Conservation (phyloP, 495 filamentous ascomycete species). For the Podospora fimiseda region DNA sequence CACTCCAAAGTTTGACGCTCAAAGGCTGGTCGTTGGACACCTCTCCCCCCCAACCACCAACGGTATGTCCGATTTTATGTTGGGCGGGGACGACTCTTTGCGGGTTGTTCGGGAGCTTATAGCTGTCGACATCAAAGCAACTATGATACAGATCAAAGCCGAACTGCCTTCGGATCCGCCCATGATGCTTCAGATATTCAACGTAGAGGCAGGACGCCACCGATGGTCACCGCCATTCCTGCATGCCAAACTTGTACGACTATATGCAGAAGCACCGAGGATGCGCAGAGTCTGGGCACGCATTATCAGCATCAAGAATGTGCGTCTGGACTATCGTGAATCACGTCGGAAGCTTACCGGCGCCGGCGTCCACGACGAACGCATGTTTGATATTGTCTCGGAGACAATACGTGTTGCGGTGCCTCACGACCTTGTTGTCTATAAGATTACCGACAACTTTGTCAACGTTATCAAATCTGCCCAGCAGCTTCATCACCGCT, state of each 20-base stretch:
- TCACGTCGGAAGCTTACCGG: constrained; percentile 59
- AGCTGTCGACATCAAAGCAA: constrained; percentile 69
- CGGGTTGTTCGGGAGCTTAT: constrained; percentile 54
- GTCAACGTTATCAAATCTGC: constrained; percentile 81
- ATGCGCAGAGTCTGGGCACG: constrained; percentile 78
- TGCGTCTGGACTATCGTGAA: constrained; percentile 73
- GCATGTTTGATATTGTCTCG: constrained; percentile 72
- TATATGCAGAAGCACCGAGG: constrained; percentile 81
- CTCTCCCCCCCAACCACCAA: constrained; percentile 25
- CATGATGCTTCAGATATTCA: constrained; percentile 83
- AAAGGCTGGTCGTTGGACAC: constrained; percentile 30
- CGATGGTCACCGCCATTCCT: constrained; percentile 77
- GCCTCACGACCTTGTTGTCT: constrained; percentile 88
- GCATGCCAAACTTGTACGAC: constrained; percentile 63
- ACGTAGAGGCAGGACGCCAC: constrained; percentile 73
- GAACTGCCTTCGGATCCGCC: constrained; percentile 79
- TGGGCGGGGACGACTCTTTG: constrained; percentile 27
- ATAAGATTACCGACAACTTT: constrained; percentile 87
- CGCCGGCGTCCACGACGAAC: constrained; percentile 59
- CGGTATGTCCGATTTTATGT: constrained; percentile 19
- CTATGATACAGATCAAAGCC: constrained; percentile 80
- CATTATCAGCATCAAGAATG: constrained; percentile 71
- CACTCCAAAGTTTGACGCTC: constrained; percentile 20
- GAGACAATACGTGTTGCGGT: constrained; percentile 86
- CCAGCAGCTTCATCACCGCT: constrained; percentile 84